These are phyloP conservation scores for Syzygium aromaticum DNA, from an alignment of 345 rosid genomes.

Conservation along the genomic window DNA sequence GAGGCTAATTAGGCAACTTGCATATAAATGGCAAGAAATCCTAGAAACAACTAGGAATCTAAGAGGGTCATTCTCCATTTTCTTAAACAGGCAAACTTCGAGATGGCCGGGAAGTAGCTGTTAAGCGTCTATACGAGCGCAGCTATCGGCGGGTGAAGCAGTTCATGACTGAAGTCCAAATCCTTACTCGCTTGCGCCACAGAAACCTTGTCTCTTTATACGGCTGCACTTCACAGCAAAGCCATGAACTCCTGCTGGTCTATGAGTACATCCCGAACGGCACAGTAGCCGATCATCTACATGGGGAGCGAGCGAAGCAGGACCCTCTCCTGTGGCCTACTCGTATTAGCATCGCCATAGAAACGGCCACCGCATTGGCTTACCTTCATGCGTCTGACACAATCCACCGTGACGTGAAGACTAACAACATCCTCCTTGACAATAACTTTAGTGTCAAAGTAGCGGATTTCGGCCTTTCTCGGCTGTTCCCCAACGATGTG, in stretches of 20 bases:
- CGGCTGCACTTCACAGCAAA: conserved; percentile 49
- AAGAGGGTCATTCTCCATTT: not conserved
- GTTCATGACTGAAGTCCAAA: conserved; percentile 53
- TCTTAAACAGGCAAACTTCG: conserved; percentile 35
- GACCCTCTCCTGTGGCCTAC: conserved; percentile 35
- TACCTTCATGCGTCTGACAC: conserved; percentile 54
- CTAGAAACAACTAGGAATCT: not conserved
- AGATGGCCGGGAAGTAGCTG: conserved; percentile 68
- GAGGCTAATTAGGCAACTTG: not conserved
- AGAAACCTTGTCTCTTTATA: conserved; percentile 59
- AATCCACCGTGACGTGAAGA: conserved; percentile 66
- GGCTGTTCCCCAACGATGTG: conserved; percentile 39
- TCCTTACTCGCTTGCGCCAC: conserved; percentile 52
- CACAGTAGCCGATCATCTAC: conserved; percentile 62
- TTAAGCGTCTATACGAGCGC: conserved; percentile 55
- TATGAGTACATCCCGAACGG: conserved; percentile 56
- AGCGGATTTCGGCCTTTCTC: conserved; percentile 61
- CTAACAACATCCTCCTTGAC: conserved; percentile 59
- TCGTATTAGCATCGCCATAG: conserved; percentile 51
- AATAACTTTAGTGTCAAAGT: conserved; percentile 46
- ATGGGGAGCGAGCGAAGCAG: conserved; percentile 23
- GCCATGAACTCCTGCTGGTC: conserved; percentile 56
- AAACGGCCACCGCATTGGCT: conserved; percentile 53
- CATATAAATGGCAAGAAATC: not conserved
- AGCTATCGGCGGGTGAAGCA: conserved; percentile 36